Evolutionary conservation across 305 asterid genomes (phyloP).

Genomic region (Fraxinus greggii): DNA sequence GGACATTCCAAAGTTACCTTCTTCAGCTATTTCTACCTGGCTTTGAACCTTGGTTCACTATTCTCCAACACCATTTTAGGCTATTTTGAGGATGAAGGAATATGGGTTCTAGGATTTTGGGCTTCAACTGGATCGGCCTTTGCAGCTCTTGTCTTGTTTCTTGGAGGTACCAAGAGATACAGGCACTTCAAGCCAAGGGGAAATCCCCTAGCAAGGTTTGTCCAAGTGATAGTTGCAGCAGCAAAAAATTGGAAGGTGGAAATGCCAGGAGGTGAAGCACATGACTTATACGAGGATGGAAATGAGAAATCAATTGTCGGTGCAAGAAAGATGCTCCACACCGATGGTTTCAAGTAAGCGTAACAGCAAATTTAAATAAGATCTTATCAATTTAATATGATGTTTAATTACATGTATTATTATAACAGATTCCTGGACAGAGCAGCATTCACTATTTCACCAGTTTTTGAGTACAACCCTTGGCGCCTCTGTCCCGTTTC

Average conservation of each 20-base stretch:
- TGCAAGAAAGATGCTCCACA: constrained; percentile 48
- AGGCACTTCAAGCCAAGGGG: constrained; percentile 50
- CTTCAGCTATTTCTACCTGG: constrained; percentile 56
- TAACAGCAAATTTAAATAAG: neutral
- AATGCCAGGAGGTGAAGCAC: constrained; percentile 24
- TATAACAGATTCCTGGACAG: constrained; percentile 48
- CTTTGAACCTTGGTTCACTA: constrained; percentile 52
- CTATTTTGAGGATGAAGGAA: constrained; percentile 51
- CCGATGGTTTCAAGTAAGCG: constrained; percentile 53
- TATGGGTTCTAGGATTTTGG: constrained; percentile 64
- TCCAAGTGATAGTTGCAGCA: constrained; percentile 50
- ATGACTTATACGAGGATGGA: constrained; percentile 30
- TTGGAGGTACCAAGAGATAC: constrained; percentile 42
- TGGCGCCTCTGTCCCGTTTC: constrained; percentile 50
- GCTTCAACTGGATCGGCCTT: constrained; percentile 47
- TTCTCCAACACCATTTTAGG: constrained; percentile 53
- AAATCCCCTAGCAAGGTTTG: constrained; percentile 45
- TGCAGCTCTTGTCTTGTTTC: constrained; percentile 47
- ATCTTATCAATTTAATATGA: neutral
- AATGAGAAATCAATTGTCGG: constrained; percentile 21
- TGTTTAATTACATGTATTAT: neutral
- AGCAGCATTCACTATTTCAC: constrained; percentile 47
- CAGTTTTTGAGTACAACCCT: constrained; percentile 34
- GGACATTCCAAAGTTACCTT: constrained; percentile 44
- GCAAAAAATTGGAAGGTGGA: constrained; percentile 33